phyloP scores from a whole-genome alignment of 179 eudicot genomes.

The Heliamphora pulchella region DNA sequence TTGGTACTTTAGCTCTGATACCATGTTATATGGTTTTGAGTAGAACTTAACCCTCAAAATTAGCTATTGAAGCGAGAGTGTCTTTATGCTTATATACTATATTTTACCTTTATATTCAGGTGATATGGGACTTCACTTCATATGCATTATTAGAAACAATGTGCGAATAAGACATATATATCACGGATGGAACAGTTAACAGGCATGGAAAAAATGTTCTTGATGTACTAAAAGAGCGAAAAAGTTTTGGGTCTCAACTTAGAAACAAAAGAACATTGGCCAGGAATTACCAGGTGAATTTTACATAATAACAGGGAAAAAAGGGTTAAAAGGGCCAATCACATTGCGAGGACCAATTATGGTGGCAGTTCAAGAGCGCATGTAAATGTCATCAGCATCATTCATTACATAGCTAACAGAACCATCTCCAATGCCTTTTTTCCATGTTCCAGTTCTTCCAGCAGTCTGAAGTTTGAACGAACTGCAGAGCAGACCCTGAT shows the following conservation, averaged over 20 bases:
- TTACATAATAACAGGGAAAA: background rate
- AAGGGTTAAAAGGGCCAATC: conserved; percentile 10
- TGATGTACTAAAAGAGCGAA: background rate
- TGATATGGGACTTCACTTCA: too few species aligned
- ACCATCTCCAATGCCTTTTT: conserved; percentile 66
- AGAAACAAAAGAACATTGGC: background rate
- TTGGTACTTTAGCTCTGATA: too few species aligned
- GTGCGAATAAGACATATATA: background rate
- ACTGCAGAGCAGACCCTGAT: too few species aligned
- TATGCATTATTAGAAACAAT: background rate
- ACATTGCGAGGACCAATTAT: conserved; percentile 64
- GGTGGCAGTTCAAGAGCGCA: conserved; percentile 70
- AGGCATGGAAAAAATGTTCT: background rate
- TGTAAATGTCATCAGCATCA: conserved; percentile 57
- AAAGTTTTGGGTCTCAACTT: background rate
- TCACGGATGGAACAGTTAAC: background rate
- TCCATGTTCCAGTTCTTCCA: conserved; percentile 65
- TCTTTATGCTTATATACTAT: too few species aligned
- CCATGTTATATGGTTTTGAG: too few species aligned
- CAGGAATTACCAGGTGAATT: background rate
- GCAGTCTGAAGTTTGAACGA: conserved; percentile 53
- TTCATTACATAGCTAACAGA: conserved; percentile 65
- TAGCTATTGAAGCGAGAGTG: too few species aligned
- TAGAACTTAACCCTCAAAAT: too few species aligned
- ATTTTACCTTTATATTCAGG: too few species aligned